Percentiles rank a stretch among this genome's conserved stretches.
Evolutionary conservation across 352 stramenopile genomes (phyloP).

Genomic region (Globisporangium cystogenes): DNA sequence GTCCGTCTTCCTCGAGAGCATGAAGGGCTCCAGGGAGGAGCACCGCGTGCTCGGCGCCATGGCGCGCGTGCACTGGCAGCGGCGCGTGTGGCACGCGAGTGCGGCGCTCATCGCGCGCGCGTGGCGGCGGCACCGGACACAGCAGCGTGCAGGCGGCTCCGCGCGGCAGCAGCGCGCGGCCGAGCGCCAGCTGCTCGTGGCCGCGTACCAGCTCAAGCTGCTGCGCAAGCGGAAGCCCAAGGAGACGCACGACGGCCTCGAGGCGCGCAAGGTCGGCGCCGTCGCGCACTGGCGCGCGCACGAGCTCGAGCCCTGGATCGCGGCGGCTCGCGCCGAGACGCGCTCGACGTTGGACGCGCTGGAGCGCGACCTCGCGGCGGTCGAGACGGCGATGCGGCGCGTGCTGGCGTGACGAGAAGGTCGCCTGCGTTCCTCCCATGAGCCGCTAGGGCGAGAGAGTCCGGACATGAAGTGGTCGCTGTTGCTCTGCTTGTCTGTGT

Average conservation of each 20-base stretch:
- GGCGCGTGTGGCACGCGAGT: slow-evolving; percentile 18
- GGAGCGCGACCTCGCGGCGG: background rate
- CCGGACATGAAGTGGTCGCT: too few species aligned
- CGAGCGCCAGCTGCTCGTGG: slow-evolving; percentile 11
- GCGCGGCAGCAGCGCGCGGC: background rate
- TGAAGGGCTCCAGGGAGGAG: slow-evolving; percentile 59
- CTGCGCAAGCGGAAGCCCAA: slow-evolving; percentile 23
- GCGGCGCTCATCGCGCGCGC: slow-evolving; percentile 30
- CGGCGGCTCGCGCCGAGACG: background rate
- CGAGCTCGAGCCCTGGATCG: slow-evolving; percentile 1
- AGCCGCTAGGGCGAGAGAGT: too few species aligned
- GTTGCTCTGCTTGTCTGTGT: too few species aligned
- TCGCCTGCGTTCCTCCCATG: too few species aligned
- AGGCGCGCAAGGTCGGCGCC: slow-evolving; percentile 11
- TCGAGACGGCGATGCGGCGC: background rate
- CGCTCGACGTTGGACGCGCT: background rate
- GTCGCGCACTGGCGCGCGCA: slow-evolving; percentile 8
- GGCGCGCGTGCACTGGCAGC: slow-evolving; percentile 36
- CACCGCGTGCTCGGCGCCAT: slow-evolving; percentile 38
- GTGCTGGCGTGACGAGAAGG: too few species aligned
- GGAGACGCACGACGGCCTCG: slow-evolving; percentile 12
- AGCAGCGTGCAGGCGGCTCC: too few species aligned
- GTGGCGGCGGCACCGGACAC: slow-evolving; percentile 21
- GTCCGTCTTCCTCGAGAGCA: slow-evolving; percentile 48
- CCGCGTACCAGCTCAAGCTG: slow-evolving; percentile 24